Conservation (phyloP, 2,329 filamentous ascomycete genomes). For the Dothistroma pini region DNA sequence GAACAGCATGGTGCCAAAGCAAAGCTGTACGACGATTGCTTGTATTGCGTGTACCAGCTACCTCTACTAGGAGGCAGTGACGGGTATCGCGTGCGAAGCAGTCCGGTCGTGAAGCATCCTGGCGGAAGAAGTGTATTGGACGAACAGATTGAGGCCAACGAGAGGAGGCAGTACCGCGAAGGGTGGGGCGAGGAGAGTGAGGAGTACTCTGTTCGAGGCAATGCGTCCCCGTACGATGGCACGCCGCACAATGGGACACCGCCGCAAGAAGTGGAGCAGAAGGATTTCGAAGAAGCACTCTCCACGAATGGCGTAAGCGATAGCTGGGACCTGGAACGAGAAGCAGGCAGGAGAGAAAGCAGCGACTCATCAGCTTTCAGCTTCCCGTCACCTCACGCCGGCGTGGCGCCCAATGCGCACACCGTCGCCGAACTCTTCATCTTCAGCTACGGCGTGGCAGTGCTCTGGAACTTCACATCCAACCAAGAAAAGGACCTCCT, state of each 20-base stretch:
- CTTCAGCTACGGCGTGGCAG: constrained; percentile 93
- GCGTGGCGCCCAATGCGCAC: constrained; percentile 66
- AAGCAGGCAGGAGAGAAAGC: constrained; percentile 25
- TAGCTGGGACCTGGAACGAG: constrained; percentile 19
- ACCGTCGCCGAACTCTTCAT: constrained; percentile 94
- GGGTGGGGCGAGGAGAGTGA: constrained; percentile 85
- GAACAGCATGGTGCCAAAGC: constrained; percentile 86
- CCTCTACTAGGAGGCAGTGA: constrained; percentile 81
- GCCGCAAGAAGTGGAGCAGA: constrained; percentile 11
- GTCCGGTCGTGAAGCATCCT: constrained; percentile 86
- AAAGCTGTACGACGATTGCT: constrained; percentile 95
- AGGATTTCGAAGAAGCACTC: constrained; percentile 9
- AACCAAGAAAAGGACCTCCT: constrained; percentile 94
- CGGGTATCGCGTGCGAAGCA: constrained; percentile 83
- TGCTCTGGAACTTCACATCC: constrained; percentile 99
- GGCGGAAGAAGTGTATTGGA: constrained; percentile 91
- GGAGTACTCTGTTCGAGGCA: constrained; percentile 44
- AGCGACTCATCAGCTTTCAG: constrained; percentile 37
- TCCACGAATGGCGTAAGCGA: constrained; percentile 15
- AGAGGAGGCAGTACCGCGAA: constrained; percentile 82
- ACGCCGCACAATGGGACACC: constrained; percentile 10
- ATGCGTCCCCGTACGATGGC: constrained; percentile 19
- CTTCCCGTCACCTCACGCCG: constrained; percentile 48
- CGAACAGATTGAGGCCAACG: constrained; percentile 92
- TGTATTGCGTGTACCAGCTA: constrained; percentile 93